A percentile compares a stretch with the other conserved stretches of the same genome.
These are phyloP conservation scores for Jackrogersella multiformis DNA, from an alignment of 495 filamentous ascomycete genomes.

Conservation along the genomic window DNA sequence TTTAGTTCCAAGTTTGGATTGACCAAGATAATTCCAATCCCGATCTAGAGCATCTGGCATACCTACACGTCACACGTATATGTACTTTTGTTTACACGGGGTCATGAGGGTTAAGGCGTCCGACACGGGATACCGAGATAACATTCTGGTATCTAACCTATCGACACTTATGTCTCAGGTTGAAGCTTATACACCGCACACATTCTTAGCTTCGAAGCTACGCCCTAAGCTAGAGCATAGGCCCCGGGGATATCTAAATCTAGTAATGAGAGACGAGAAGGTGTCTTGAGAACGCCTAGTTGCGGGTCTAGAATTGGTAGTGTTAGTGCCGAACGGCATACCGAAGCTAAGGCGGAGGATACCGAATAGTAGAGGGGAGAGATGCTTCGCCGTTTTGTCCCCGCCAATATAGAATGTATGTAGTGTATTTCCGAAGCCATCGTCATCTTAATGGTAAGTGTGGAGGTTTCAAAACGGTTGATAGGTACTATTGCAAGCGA, in stretches of 20 bases:
- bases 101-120: no score
- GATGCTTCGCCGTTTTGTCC: conserved; percentile 22
- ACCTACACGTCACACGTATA: neutral
- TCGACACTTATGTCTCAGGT: conserved; percentile 31
- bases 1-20: neutral
- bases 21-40: conserved; percentile 3
- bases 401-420: conserved; percentile 27
- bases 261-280: conserved; percentile 47
- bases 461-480: conserved; percentile 21
- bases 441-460: conserved; percentile 23
- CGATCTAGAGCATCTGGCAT: conserved; percentile 23
- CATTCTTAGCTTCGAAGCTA: conserved; percentile 28
- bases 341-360: conserved; percentile 25
- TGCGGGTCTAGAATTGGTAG: conserved; percentile 44
- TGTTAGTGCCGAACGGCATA: conserved; percentile 32
- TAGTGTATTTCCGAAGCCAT: conserved; percentile 25
- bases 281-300: conserved; percentile 45
- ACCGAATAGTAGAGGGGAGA: conserved; percentile 20
- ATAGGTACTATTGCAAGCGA: conserved; percentile 2
- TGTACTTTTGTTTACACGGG: conserved; percentile 10
- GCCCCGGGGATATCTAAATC: conserved; percentile 40
- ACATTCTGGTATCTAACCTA: conserved; percentile 25
- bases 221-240: conserved; percentile 20
- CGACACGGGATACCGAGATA: conserved; percentile 5
- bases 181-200: conserved; percentile 5